Evolutionary conservation across 1,284 basidiomycete genomes (phyloP).

Genomic region (Moniliella sp.): DNA sequence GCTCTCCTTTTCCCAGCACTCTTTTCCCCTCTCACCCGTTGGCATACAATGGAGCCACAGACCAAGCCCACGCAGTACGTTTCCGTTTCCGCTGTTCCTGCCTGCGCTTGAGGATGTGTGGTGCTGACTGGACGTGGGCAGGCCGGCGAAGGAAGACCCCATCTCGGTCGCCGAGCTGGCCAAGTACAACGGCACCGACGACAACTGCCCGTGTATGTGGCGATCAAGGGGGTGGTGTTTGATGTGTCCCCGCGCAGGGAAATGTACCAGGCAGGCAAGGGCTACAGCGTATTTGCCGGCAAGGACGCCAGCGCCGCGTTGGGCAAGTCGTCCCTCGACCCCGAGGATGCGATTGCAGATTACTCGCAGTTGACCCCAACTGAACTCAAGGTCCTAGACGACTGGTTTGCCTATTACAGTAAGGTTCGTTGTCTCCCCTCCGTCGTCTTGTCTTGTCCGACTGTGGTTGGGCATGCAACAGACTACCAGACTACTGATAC

Average conservation of each 20-base stretch:
- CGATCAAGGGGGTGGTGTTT: conserved; percentile 68
- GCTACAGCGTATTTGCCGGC: conserved; percentile 44
- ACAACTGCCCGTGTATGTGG: conserved; percentile 54
- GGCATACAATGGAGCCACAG: no score
- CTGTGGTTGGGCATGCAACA: no score
- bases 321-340: conserved; percentile 56
- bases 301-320: conserved; percentile 48
- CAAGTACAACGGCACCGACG: conserved; percentile 48
- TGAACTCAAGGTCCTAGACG: conserved; percentile 53
- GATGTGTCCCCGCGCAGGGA: conserved; percentile 56
- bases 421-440: no score
- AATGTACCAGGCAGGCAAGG: conserved; percentile 44
- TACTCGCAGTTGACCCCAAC: conserved; percentile 54
- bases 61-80: no score
- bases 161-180: conserved; percentile 38
- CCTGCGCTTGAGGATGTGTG: no score
- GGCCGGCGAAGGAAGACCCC: conserved; percentile 2
- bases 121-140: no score
- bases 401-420: conserved; percentile 24
- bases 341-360: conserved; percentile 68
- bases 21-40: no score
- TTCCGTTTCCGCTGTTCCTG: no score
- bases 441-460: no score
- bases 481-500: no score
- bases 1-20: no score